Conservation (phyloP, 2,329 filamentous ascomycete genomes). For the Penicillium sp. region DNA sequence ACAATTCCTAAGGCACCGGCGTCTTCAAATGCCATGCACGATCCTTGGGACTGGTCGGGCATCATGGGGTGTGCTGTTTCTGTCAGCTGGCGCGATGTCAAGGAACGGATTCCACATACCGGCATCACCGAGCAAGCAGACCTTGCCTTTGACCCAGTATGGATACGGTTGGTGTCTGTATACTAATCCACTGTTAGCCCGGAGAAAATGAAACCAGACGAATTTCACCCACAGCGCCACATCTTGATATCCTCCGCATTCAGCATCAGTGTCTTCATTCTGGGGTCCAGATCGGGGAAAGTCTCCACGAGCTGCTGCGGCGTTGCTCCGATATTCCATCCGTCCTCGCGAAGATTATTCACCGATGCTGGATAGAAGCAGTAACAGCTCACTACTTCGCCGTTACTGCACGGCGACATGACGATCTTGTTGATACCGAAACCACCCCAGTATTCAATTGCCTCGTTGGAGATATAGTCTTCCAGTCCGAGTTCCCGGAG, state of each 20-base stretch:
- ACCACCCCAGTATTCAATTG: constrained; percentile 35
- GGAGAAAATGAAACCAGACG: no score
- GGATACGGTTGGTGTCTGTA: constrained; percentile 29
- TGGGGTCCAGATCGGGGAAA: constrained; percentile 22
- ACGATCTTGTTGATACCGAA: constrained; percentile 44
- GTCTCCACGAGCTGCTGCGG: constrained; percentile 25
- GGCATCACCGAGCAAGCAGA: constrained; percentile 32
- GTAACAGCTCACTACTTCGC: constrained; percentile 40
- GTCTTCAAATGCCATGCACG: constrained; percentile 44
- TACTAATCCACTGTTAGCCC: constrained; percentile 10
- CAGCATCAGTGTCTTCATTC: constrained; percentile 21
- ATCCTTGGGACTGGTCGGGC: constrained; percentile 34
- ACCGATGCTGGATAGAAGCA: constrained; percentile 35
- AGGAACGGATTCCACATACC: constrained; percentile 5
- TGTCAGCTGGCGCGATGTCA: neutral
- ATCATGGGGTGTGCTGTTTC: constrained; percentile 33
- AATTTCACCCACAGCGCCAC: constrained; percentile 21
- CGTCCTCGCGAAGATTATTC: constrained; percentile 24
- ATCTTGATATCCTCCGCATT: constrained; percentile 28
- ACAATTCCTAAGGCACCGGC: constrained; percentile 39
- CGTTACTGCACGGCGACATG: constrained; percentile 39
- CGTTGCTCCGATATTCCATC: constrained; percentile 23
- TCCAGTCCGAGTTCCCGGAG: constrained; percentile 24
- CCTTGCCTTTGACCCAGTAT: constrained; percentile 29
- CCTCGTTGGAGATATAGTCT: constrained; percentile 35